Evolutionary conservation across 2,329 filamentous ascomycete species (phyloP).

Genomic region (Madurella mycetomatis): DNA sequence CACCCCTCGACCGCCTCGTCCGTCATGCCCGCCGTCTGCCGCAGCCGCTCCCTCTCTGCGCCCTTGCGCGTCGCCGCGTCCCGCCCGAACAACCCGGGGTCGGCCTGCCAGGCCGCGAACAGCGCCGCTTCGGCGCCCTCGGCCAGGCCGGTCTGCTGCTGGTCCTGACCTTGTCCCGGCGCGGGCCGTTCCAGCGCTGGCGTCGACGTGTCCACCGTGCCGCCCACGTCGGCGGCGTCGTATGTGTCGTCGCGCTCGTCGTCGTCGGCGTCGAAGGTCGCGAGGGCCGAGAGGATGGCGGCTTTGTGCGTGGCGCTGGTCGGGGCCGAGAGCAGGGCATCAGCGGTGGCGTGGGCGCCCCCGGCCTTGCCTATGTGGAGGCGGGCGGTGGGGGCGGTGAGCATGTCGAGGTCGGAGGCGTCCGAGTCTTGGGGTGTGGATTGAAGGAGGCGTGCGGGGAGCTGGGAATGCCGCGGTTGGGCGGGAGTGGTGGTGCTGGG

Average conservation of each 20-base stretch:
- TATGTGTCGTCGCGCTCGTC: conserved; percentile 98
- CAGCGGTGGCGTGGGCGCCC: conserved; percentile 57
- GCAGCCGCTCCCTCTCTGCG: conserved; percentile 58
- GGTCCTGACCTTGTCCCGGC: conserved; percentile 33
- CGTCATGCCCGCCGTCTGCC: conserved; percentile 77
- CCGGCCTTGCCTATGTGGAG: conserved; percentile 70
- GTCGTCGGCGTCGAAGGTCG: conserved; percentile 86
- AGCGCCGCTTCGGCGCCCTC: conserved; percentile 64
- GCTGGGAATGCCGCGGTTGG: conserved; percentile 59
- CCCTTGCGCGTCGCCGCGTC: conserved; percentile 66
- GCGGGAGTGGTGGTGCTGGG: conserved; percentile 35
- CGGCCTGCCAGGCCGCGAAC: conserved; percentile 65
- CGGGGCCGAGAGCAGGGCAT: conserved; percentile 64
- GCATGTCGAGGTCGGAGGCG: conserved; percentile 72
- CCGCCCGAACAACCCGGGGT: conserved; percentile 63
- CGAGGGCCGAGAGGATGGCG: conserved; percentile 81
- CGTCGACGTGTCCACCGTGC: conserved; percentile 65
- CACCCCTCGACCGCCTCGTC: conserved; percentile 94
- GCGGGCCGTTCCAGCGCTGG: conserved; percentile 29
- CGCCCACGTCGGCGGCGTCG: conserved; percentile 85
- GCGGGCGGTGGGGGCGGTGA: conserved; percentile 61
- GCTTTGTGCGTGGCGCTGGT: conserved; percentile 66
- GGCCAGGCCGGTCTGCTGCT: conserved; percentile 14
- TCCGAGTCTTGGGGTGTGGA: conserved; percentile 50
- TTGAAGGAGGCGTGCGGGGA: conserved; percentile 24